Evolutionary conservation across 768 basidiomycete species (phyloP).

Genomic region (Tylopilus balloui): DNA sequence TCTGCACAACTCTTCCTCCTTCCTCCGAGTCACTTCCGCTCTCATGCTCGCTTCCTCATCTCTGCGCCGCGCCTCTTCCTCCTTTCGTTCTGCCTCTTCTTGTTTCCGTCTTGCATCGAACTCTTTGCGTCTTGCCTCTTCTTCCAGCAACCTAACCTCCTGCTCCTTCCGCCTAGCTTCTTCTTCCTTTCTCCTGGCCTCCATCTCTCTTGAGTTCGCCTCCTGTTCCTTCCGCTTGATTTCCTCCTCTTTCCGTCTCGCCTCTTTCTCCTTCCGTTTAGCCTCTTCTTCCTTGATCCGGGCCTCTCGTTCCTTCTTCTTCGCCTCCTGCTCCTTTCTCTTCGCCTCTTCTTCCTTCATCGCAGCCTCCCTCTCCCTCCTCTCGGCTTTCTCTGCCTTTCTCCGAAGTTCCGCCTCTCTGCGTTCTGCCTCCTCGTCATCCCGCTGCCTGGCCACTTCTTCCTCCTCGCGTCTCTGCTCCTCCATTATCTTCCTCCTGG

Average conservation of each 20-base stretch:
- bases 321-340: slow-evolving; percentile 23
- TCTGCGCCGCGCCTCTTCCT: slow-evolving; percentile 27
- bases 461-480: slow-evolving; percentile 31
- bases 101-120: slow-evolving; percentile 31
- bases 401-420: slow-evolving; percentile 27
- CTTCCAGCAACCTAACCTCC: slow-evolving; percentile 24
- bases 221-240: slow-evolving; percentile 24
- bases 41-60: slow-evolving; percentile 24
- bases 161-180: slow-evolving; percentile 23
- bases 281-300: slow-evolving; percentile 23
- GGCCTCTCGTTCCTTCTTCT: slow-evolving; percentile 19
- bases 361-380: slow-evolving; percentile 26
- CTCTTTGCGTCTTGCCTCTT: slow-evolving; percentile 27
- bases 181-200: slow-evolving; percentile 29
- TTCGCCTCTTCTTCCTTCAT: slow-evolving; percentile 24
- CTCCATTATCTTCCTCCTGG: slow-evolving; percentile 22
- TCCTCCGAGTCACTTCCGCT: slow-evolving; percentile 23
- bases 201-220: slow-evolving; percentile 27
- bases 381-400: slow-evolving; percentile 32
- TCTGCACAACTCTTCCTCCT: slow-evolving; percentile 24
- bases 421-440: slow-evolving; percentile 25
- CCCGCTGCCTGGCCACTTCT: slow-evolving; percentile 25
- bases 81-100: slow-evolving; percentile 27
- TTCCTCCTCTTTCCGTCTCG: slow-evolving; percentile 18
- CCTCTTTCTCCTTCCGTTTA: slow-evolving; percentile 29